Conservation (phyloP, 2,329 filamentous ascomycete species). For the Apiospora hydei region DNA sequence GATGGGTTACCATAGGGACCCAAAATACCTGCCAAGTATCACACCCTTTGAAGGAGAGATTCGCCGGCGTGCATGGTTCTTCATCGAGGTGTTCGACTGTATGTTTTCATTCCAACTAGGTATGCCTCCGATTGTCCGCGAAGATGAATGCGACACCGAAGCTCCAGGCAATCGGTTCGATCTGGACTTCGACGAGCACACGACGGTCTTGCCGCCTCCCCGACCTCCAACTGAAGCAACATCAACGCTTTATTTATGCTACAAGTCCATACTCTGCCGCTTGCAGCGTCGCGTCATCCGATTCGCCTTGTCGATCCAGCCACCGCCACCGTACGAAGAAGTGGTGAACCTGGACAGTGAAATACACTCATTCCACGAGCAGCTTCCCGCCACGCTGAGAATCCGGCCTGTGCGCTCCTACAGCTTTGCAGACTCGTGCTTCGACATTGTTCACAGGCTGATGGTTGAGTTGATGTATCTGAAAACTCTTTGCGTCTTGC, state of each 20-base stretch:
- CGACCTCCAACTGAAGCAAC: constrained; percentile 52
- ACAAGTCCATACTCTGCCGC: constrained; percentile 52
- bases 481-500: constrained; percentile 58
- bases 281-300: constrained; percentile 53
- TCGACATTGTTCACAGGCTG: constrained; percentile 56
- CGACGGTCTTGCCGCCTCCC: constrained; percentile 49
- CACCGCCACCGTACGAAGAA: constrained; percentile 45
- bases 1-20: constrained; percentile 60
- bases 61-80: constrained; percentile 57
- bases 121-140: constrained; percentile 56
- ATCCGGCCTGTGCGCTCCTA: constrained; percentile 51
- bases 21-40: constrained; percentile 49
- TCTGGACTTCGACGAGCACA: constrained; percentile 58
- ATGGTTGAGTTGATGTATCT: constrained; percentile 57
- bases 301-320: constrained; percentile 47
- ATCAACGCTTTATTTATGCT: constrained; percentile 50
- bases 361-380: constrained; percentile 46
- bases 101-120: constrained; percentile 61
- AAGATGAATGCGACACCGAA: constrained; percentile 55
- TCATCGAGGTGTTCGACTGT: constrained; percentile 55
- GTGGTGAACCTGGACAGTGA: constrained; percentile 50
- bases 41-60: constrained; percentile 60
- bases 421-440: constrained; percentile 51
- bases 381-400: constrained; percentile 49
- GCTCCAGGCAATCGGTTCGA: constrained; percentile 56